Percentiles rank a stretch among this genome's conserved stretches.
Evolutionary conservation across 352 stramenopile species (phyloP).

Genomic region (Phytophthora palmivora): DNA sequence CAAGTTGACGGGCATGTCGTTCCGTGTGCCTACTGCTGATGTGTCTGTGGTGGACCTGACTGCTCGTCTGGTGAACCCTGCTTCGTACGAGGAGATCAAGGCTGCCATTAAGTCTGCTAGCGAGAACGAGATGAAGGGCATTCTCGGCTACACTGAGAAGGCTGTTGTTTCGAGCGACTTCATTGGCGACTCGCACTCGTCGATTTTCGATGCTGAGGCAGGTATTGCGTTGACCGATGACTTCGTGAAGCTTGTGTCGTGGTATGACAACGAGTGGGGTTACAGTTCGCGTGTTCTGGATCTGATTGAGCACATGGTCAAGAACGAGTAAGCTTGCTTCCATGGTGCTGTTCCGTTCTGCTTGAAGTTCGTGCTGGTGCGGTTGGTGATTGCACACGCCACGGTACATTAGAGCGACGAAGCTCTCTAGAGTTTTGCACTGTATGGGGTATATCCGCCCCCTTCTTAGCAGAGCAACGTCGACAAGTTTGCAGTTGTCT

Average conservation of each 20-base stretch:
- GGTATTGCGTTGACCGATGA: constrained; percentile 98
- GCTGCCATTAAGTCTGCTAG: constrained; percentile 94
- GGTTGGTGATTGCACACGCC: constrained; percentile 25
- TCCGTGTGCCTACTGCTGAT: constrained; percentile 91
- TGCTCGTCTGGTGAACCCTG: constrained; percentile 81
- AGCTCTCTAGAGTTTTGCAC: constrained; percentile 23
- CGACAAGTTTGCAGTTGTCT: constrained; percentile 37
- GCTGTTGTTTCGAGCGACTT: constrained; percentile 98
- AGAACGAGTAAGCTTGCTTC: constrained; percentile 78
- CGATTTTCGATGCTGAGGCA: constrained; percentile 98
- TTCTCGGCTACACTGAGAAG: constrained; percentile 98
- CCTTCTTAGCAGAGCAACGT: constrained; percentile 37
- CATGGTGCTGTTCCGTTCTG: constrained; percentile 24
- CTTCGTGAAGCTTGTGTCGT: constrained; percentile 99
- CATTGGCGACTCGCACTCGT: constrained; percentile 95
- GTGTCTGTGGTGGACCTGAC: constrained; percentile 93
- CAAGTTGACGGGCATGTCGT: constrained; percentile 93
- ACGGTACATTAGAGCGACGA: constrained; percentile 5
- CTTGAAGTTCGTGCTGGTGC: constrained; percentile 32
- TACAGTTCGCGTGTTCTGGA: constrained; percentile 98
- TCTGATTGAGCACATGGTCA: constrained; percentile 97
- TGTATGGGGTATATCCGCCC: constrained; percentile 18
- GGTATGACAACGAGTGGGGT: constrained; percentile 99
- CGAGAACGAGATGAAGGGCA: constrained; percentile 95
- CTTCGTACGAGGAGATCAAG: constrained; percentile 99